These are phyloP conservation scores for Suillus occidentalis DNA, from an alignment of 768 basidiomycete species.

Conservation along the genomic window DNA sequence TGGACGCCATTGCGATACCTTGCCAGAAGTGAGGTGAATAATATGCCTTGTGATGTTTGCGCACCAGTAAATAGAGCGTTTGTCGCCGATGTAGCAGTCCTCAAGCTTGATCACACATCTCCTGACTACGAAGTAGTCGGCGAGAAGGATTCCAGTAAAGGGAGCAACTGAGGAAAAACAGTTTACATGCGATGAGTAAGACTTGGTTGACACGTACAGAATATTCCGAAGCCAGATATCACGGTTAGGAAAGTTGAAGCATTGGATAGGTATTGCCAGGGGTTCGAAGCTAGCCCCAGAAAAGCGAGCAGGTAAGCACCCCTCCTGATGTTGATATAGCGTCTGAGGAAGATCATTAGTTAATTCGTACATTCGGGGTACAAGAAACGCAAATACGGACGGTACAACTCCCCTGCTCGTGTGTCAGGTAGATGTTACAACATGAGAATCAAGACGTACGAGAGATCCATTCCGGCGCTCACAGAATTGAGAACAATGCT, in stretches of 20 bases:
- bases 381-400: neutral
- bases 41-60: neutral
- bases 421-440: neutral
- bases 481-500: constrained; percentile 22
- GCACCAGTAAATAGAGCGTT: constrained; percentile 13
- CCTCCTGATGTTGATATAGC: constrained; percentile 14
- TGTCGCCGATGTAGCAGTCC: constrained; percentile 12
- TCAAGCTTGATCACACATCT: constrained; percentile 6
- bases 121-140: constrained; percentile 14
- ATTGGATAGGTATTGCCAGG: constrained; percentile 14
- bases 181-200: neutral
- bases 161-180: constrained; percentile 9
- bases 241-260: constrained; percentile 11
- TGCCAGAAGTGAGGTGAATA: neutral
- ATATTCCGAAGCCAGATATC: constrained; percentile 12
- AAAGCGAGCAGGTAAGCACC: constrained; percentile 14
- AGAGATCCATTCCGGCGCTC: constrained; percentile 22
- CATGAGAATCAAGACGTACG: constrained; percentile 6
- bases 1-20: constrained; percentile 13
- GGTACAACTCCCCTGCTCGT: neutral
- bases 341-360: neutral
- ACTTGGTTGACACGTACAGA: constrained; percentile 5
- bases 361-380: neutral
- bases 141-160: constrained; percentile 12
- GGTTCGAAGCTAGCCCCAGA: constrained; percentile 11